Conservation (phyloP, 768 basidiomycete species). For the Tulasnella sp. region DNA sequence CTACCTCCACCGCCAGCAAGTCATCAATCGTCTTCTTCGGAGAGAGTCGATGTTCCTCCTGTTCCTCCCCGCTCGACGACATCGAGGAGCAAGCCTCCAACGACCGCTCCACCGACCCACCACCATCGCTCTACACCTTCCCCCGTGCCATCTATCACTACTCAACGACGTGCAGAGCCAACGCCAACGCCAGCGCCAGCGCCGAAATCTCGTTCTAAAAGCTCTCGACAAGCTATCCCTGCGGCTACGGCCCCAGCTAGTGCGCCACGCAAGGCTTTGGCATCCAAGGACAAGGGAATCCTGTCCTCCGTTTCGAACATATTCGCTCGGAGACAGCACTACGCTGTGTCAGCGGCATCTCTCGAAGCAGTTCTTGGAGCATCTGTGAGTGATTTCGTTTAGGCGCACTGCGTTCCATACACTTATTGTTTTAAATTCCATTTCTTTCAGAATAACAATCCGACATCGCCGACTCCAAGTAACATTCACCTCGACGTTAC, state of each 20-base stretch:
- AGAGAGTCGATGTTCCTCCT: background rate
- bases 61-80: background rate
- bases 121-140: slow-evolving; percentile 9
- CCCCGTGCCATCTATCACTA: background rate
- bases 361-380: slow-evolving; percentile 25
- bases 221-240: slow-evolving; percentile 1
- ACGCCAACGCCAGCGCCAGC: background rate
- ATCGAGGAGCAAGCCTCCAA: slow-evolving; percentile 17
- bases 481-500: slow-evolving; percentile 11
- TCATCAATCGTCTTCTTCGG: background rate
- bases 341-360: slow-evolving; percentile 20
- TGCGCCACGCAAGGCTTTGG: background rate
- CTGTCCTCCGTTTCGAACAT: slow-evolving; percentile 14
- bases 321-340: slow-evolving; percentile 10
- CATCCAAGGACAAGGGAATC: slow-evolving; percentile 23
- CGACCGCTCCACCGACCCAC: background rate
- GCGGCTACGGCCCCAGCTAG: background rate
- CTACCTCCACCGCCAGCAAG: background rate
- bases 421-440: background rate
- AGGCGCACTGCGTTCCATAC: background rate
- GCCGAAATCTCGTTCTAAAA: background rate
- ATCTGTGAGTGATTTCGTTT: slow-evolving; percentile 17
- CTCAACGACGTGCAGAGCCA: background rate
- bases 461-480: slow-evolving; percentile 10
- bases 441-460: slow-evolving; percentile 17